Conservation (phyloP, 2,329 filamentous ascomycete genomes). For the Chaetomium sp. region DNA sequence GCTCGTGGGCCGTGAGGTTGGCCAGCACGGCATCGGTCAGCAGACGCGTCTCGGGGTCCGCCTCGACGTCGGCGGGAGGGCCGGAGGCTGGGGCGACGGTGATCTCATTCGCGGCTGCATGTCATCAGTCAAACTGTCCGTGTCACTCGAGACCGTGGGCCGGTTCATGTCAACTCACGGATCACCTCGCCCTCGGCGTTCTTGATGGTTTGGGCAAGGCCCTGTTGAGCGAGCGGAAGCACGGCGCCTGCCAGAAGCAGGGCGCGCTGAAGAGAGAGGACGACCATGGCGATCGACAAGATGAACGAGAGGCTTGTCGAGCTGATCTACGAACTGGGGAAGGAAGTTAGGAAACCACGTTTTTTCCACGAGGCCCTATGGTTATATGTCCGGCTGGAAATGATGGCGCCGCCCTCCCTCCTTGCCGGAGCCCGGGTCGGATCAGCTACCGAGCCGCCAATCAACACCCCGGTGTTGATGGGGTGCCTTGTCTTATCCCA, state of each 20-base stretch:
- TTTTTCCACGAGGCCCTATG: slow-evolving; percentile 17
- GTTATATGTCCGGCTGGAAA: slow-evolving; percentile 8
- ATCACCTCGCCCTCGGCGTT: slow-evolving; percentile 28
- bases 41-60: slow-evolving; percentile 22
- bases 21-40: slow-evolving; percentile 39
- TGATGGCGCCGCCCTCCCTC: background rate
- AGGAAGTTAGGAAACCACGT: slow-evolving; percentile 6
- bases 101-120: slow-evolving; percentile 27
- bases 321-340: slow-evolving; percentile 17
- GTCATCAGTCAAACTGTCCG: background rate
- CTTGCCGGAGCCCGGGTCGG: slow-evolving; percentile 16
- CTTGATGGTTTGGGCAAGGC: slow-evolving; percentile 31
- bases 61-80: background rate
- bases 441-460: slow-evolving; percentile 20
- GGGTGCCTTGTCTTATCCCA: slow-evolving; percentile 9
- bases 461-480: background rate
- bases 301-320: slow-evolving; percentile 27
- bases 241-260: slow-evolving; percentile 29
- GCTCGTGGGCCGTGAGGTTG: slow-evolving; percentile 38
- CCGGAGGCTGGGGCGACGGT: slow-evolving; percentile 31
- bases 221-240: slow-evolving; percentile 21
- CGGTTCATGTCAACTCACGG: slow-evolving; percentile 21
- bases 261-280: slow-evolving; percentile 25
- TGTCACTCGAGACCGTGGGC: background rate
- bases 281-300: slow-evolving; percentile 29